Base-by-base conservation (phyloP, 1,139 yeast genomes). In the Scheffersomyces stambukii region DNA sequence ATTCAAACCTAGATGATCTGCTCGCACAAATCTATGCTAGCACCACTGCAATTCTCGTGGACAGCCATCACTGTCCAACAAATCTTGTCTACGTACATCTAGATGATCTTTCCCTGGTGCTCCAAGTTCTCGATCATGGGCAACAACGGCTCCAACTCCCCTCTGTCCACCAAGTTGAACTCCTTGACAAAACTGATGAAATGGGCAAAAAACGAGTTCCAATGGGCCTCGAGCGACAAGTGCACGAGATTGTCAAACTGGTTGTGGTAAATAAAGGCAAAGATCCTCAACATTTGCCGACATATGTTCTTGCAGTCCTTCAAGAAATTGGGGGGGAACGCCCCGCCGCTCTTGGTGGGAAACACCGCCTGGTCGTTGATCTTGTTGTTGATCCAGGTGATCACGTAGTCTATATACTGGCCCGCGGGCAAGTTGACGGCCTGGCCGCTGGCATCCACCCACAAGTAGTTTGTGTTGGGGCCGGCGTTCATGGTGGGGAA, bases 191-290 rank as follows among this genome's bases (percentile, higher is more conserved):
- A 84, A 33, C 95, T 81, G 29, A 89, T 72, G 50, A 83, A 91
- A 54, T 93, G 98, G n/a, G 96, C 93, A 57, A 91, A 93, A 48
- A 89, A 86, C 4, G 97, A 88, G 57, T 93, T 91, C 95, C 96
- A 91, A 54, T 93, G 98, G 2, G 98, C 96, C 54, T 91, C 98
- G 37, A 91, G 57, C 4, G 95, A 81, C 38, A 93, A 62, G 54
- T 91, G 97, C 16, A 91, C 78, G 23, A 91, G 75, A 49, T 81
- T 85, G 43, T 91, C 98, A 56, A 88, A 91, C 55, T 91, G 98
- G 52, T 88, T 86, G 57, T 86, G 85, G 54, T 89, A 91, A 20
- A 91, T 80, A 52, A 89, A 96, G 8, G 98, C 98, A 62, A 91
- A 89, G n/a, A 91, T 83, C 41, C 97, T 71, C 50, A 91, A 88